Conservation (phyloP, 1,139 yeast species). For the Saccharomyces hybrid region DNA sequence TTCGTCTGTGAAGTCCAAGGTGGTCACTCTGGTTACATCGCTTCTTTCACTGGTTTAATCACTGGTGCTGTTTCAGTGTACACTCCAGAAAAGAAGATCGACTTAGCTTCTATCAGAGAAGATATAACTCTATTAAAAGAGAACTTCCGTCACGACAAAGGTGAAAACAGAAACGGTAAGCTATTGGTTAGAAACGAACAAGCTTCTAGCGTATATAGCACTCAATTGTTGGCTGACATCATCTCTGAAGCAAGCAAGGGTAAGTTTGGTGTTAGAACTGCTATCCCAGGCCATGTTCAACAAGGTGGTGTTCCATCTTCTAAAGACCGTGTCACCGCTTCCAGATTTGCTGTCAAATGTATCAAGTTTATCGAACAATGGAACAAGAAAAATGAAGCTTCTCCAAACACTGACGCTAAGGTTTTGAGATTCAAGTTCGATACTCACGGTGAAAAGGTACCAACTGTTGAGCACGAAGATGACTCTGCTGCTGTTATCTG, state of each 20-base stretch:
- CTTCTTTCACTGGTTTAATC: slow-evolving; percentile 59
- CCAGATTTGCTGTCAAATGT: slow-evolving; percentile 83
- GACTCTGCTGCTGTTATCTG: slow-evolving; percentile 60
- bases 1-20: slow-evolving; percentile 85
- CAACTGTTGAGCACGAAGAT: slow-evolving; percentile 36
- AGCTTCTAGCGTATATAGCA: slow-evolving; percentile 75
- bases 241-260: slow-evolving; percentile 70
- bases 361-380: slow-evolving; percentile 74
- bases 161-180: slow-evolving; percentile 70
- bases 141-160: slow-evolving; percentile 50
- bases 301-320: slow-evolving; percentile 97
- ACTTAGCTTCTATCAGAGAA: slow-evolving; percentile 49
- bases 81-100: slow-evolving; percentile 65
- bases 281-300: slow-evolving; percentile 97
- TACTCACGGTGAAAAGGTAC: slow-evolving; percentile 35
- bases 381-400: slow-evolving; percentile 32
- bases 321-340: slow-evolving; percentile 87
- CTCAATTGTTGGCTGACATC: slow-evolving; percentile 75
- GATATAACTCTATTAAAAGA: slow-evolving; percentile 53
- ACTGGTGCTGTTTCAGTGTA: slow-evolving; percentile 72
- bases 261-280: slow-evolving; percentile 85
- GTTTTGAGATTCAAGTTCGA: slow-evolving; percentile 37
- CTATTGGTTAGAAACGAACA: slow-evolving; percentile 76
- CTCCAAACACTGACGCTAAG: slow-evolving; percentile 29
- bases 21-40: slow-evolving; percentile 75